A percentile compares a stretch with the other conserved stretches of the same genome.
Conservation (phyloP, 208 protist genomes). For the Pavlovales sp. region DNA sequence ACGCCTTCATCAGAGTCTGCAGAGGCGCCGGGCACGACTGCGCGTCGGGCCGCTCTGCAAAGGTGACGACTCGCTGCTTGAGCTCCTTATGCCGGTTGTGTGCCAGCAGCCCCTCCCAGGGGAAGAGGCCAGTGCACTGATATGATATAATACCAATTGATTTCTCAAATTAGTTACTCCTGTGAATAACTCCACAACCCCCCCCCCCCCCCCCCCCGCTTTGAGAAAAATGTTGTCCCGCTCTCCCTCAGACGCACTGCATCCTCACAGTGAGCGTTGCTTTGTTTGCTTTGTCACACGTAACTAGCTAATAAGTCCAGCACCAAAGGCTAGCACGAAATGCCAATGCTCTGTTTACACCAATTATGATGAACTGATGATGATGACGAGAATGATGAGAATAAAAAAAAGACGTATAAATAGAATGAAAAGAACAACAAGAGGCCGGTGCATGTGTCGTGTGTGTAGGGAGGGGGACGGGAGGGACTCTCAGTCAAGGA, state of each 20-base stretch:
- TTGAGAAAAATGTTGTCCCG: too few relatives aligned
- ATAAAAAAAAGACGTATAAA: too few relatives aligned
- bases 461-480: too few relatives aligned
- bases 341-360: neutral
- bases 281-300: neutral
- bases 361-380: too few relatives aligned
- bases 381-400: too few relatives aligned
- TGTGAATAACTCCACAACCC: too few relatives aligned
- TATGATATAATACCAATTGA: too few relatives aligned
- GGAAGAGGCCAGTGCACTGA: neutral
- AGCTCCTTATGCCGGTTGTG: neutral
- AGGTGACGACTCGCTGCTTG: neutral
- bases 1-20: conserved; percentile 17
- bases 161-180: too few relatives aligned
- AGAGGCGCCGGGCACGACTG: neutral
- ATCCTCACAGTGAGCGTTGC: neutral
- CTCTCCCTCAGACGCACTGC: neutral
- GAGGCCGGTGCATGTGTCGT: too few relatives aligned
- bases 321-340: neutral
- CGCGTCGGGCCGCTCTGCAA: neutral
- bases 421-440: neutral
- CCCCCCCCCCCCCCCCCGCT: too few relatives aligned
- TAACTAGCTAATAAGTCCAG: neutral
- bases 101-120: conserved; percentile 18
- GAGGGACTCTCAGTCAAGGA: too few relatives aligned